These are phyloP conservation scores for Aspergillus leporis DNA, from an alignment of 495 filamentous ascomycete genomes.

Conservation along the genomic window DNA sequence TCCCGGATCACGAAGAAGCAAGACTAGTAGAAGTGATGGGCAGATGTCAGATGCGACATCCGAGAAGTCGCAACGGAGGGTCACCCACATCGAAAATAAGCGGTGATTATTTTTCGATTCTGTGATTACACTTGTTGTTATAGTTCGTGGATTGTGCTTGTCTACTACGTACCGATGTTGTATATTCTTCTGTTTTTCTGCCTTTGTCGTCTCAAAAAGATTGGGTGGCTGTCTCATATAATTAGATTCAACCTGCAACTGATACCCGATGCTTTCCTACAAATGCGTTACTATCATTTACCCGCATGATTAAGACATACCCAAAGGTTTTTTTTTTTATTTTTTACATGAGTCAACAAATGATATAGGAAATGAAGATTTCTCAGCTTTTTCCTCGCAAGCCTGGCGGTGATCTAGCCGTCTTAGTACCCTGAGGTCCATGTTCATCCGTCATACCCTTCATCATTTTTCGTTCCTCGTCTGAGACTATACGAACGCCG, in stretches of 20 bases:
- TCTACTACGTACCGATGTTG: neutral
- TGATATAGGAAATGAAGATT: neutral
- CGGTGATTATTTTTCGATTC: neutral
- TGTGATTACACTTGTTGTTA: neutral
- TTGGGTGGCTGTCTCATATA: constrained; percentile 15
- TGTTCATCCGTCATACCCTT: neutral
- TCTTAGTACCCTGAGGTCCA: neutral
- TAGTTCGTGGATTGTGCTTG: neutral
- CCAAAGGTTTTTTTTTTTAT: too few species aligned
- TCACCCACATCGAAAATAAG: neutral
- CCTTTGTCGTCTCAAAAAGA: neutral
- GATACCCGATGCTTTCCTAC: neutral
- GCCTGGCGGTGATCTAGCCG: neutral
- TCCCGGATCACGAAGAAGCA: constrained; percentile 21
- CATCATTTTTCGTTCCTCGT: neutral
- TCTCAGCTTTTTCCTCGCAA: neutral
- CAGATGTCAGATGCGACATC: constrained; percentile 8
- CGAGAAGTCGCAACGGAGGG: neutral
- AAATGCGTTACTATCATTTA: neutral
- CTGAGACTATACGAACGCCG: neutral
- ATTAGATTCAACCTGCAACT: neutral
- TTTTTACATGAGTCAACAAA: neutral
- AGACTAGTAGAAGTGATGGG: constrained; percentile 24
- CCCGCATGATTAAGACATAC: neutral
- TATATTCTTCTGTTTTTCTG: neutral